phyloP scores from a whole-genome alignment of 1,139 yeast species.

The Pneumocystis jirovecii region DNA sequence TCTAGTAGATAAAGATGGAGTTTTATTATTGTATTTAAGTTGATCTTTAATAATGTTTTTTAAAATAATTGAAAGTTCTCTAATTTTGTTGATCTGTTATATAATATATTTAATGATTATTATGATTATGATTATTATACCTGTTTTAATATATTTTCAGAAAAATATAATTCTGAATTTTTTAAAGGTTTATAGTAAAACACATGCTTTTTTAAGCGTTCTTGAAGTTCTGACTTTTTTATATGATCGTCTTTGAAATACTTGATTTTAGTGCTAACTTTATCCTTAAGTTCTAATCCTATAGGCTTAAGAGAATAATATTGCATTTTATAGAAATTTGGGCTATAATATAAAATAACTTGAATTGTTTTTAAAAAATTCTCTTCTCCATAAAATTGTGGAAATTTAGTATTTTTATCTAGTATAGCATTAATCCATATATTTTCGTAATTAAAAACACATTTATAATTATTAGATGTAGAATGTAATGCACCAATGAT shows the following conservation, averaged over 20 bases:
- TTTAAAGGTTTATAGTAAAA: constrained; percentile 12
- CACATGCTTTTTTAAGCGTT: constrained; percentile 2
- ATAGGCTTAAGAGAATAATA: constrained; percentile 67
- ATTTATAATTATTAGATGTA: neutral
- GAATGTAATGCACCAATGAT: constrained; percentile 10
- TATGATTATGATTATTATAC: neutral
- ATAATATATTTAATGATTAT: neutral
- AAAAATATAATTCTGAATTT: constrained; percentile 14
- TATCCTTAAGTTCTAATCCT: constrained; percentile 41
- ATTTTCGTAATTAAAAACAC: constrained; percentile 4
- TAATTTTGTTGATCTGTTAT: neutral
- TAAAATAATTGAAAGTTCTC: neutral
- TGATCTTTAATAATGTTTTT: neutral
- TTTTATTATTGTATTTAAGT: too few relatives aligned
- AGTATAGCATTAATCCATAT: constrained; percentile 1
- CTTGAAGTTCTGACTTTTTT: constrained; percentile 6
- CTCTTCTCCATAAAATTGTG: constrained; percentile 4
- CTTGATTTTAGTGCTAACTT: constrained; percentile 19
- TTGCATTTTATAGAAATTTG: constrained; percentile 58
- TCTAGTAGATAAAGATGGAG: neutral
- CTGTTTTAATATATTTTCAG: constrained; percentile 12
- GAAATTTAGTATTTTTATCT: constrained; percentile 7
- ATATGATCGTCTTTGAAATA: constrained; percentile 21
- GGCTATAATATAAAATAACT: constrained; percentile 54
- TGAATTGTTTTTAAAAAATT: constrained; percentile 20